phyloP scores from a whole-genome alignment of 768 basidiomycete species.

The Mycena rosella region DNA sequence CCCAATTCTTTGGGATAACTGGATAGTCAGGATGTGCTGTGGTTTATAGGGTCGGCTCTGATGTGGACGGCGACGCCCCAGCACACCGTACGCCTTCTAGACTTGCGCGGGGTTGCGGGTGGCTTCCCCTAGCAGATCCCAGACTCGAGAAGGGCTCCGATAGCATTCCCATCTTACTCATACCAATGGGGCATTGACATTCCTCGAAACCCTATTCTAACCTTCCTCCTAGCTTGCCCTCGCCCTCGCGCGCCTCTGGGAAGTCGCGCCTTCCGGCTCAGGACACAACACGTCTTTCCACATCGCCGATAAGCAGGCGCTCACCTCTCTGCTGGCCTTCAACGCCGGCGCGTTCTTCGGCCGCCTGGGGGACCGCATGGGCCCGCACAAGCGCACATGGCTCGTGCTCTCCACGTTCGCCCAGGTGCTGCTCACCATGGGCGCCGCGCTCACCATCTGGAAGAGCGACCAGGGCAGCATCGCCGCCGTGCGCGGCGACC shows the following conservation, averaged over 20 bases:
- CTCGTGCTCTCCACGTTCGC: conserved; percentile 77
- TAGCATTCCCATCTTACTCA: no score
- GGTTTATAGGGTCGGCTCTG: no score
- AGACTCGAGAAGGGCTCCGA: not conserved
- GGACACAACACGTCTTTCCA: conserved; percentile 73
- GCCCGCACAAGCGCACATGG: conserved; percentile 81
- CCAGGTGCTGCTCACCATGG: conserved; percentile 84
- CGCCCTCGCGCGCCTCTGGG: conserved; percentile 86
- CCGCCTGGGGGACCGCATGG: conserved; percentile 86
- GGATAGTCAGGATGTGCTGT: no score
- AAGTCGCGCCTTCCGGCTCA: conserved; percentile 54
- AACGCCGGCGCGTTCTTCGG: conserved; percentile 82
- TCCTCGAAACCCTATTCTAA: not conserved
- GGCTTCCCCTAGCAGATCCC: no score
- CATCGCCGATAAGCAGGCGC: conserved; percentile 85
- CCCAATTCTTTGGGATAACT: no score
- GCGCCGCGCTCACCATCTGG: conserved; percentile 78
- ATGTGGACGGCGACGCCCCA: no score
- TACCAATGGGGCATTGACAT: not conserved
- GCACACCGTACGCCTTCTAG: no score
- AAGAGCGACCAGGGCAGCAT: conserved; percentile 71
- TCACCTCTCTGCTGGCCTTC: conserved; percentile 85
- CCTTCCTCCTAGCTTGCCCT: conserved; percentile 70
- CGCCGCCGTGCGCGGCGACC: conserved; percentile 66
- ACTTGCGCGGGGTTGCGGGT: no score